Evolutionary conservation across 768 basidiomycete genomes (phyloP), one percentile per base, ranked within the genome.

Genomic region (Macrolepiota dolichaula): DNA sequence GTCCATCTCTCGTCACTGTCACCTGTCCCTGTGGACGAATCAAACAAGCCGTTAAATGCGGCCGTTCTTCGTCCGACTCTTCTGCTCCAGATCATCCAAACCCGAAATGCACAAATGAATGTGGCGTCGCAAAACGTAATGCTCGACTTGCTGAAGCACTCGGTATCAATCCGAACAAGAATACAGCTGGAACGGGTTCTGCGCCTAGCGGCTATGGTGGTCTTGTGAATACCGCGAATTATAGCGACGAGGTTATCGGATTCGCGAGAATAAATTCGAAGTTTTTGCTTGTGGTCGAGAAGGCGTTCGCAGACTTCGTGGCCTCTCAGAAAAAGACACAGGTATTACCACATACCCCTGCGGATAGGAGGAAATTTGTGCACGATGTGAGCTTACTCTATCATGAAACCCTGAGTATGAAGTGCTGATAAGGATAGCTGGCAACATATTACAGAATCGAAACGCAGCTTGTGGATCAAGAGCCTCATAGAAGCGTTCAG

Each of bases 111-210:
- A 85, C 85, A 15, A 87, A 83, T 49, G 93, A 96, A 47, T 99
- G 97, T 66, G 79, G 77, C 38, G 78, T 94, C 53, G 91, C 88
- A 47, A 91, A 96, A 70, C 84, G 97, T 11, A 98, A 97, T 66
- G 92, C 88, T 0, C 77, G 85, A 37, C 74, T 99, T 7, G 97
- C 97, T 0, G 94, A 95, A 40, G 97, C 97, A 1, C 74, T 99
- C 4, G 95, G 96, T 0, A 96, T 98, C 67, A 87, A 76, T 40
- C 72, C 81, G 15, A 81, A 32, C 0, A 61, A 61, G 42, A 29
- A 6, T 2, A 13, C 52, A 11, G 6, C 52, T 22, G 44, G 32
- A 4, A n/a, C 51, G 5, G 27, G 32, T 29, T 47, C 44, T 10
- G 51, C 29, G 19, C 22, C 32, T 4, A n/a, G 40, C 85, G 47